These are phyloP conservation scores for Abortiporus biennis DNA, from an alignment of 1,284 basidiomycete genomes.

Conservation along the genomic window DNA sequence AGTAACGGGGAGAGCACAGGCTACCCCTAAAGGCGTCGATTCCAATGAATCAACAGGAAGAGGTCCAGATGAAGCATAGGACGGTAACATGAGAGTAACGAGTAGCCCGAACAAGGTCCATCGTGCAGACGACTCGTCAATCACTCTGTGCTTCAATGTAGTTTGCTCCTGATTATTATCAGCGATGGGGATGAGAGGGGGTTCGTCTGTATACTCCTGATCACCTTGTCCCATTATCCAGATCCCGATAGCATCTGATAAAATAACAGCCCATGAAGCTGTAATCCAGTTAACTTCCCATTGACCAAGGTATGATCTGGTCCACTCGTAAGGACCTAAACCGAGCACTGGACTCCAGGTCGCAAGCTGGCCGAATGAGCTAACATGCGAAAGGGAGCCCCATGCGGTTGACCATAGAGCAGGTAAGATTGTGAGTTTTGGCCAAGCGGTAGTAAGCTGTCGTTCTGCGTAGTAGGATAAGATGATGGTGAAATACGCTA, in stretches of 20 bases:
- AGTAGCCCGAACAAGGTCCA: slow-evolving; percentile 35
- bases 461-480: slow-evolving; percentile 27
- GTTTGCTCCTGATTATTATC: not conserved
- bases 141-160: not conserved
- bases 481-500: slow-evolving; percentile 36
- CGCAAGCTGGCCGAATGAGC: slow-evolving; percentile 62
- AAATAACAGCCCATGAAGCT: slow-evolving; percentile 65
- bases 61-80: slow-evolving; percentile 38
- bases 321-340: slow-evolving; percentile 54
- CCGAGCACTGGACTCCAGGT: slow-evolving; percentile 61
- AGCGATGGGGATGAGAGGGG: no score
- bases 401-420: slow-evolving; percentile 60
- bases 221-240: slow-evolving; percentile 51
- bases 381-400: slow-evolving; percentile 42
- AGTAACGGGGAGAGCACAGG: slow-evolving; percentile 52
- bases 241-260: slow-evolving; percentile 40
- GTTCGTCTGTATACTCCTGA: slow-evolving; percentile 5
- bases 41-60: slow-evolving; percentile 33
- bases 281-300: slow-evolving; percentile 62
- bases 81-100: slow-evolving; percentile 47
- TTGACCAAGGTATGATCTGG: slow-evolving; percentile 49
- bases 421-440: slow-evolving; percentile 54
- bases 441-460: slow-evolving; percentile 29
- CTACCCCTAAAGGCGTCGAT: slow-evolving; percentile 52
- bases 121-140: not conserved